These are phyloP conservation scores for Heliamphora pulchella DNA, from an alignment of 179 eudicot species.

Conservation along the genomic window DNA sequence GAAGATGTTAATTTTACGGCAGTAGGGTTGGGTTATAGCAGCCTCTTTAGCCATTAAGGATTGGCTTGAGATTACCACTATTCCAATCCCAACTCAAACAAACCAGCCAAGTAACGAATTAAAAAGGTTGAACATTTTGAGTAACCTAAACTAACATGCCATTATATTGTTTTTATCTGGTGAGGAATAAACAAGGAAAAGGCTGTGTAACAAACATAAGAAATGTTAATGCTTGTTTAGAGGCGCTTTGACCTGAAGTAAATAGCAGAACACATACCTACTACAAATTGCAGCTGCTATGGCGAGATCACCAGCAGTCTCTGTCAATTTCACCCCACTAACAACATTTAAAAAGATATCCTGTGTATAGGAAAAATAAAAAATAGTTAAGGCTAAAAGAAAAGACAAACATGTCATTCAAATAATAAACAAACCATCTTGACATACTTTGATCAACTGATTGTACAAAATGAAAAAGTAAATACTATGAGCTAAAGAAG, in stretches of 20 bases:
- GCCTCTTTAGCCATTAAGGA: neutral
- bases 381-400: neutral
- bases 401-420: neutral
- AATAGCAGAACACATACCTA: constrained; percentile 50
- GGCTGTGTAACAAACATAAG: neutral
- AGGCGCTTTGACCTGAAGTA: constrained; percentile 10
- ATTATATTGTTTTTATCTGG: neutral
- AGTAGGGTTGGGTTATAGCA: neutral
- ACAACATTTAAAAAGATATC: constrained; percentile 69
- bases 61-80: neutral
- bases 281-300: constrained; percentile 98
- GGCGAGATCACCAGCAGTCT: constrained; percentile 95
- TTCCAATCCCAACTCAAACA: neutral
- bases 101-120: neutral
- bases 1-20: neutral
- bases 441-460: neutral
- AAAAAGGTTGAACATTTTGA: constrained; percentile 4
- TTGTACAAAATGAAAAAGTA: neutral
- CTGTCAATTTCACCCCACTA: constrained; percentile 63
- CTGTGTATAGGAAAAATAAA: constrained; percentile 27
- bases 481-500: neutral
- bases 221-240: constrained; percentile 7
- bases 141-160: neutral
- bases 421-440: neutral
- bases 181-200: neutral